phyloP scores from a whole-genome alignment of 176 grass and related monocot species.

The Lolium rigidum region DNA sequence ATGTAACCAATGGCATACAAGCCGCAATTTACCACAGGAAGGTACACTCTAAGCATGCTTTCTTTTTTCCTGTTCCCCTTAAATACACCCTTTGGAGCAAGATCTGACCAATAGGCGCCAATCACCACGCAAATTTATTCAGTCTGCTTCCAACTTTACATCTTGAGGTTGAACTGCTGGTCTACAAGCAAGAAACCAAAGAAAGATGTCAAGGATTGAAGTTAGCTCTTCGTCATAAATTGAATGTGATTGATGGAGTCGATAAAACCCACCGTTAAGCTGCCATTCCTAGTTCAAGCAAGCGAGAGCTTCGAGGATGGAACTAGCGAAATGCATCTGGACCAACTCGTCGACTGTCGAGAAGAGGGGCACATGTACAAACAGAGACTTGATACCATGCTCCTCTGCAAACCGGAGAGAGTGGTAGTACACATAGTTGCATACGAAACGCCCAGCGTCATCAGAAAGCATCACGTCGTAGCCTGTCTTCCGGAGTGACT shows the following conservation, averaged over 20 bases:
- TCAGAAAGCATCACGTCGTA: slow-evolving; percentile 84
- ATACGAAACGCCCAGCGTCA: slow-evolving; percentile 89
- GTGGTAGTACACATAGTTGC: slow-evolving; percentile 96
- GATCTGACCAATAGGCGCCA: slow-evolving; percentile 36
- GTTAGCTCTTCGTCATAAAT: not conserved
- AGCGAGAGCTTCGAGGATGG: slow-evolving; percentile 78
- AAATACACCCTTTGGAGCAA: slow-evolving; percentile 44
- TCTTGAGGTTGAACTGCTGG: slow-evolving; percentile 31
- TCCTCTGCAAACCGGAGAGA: slow-evolving; percentile 89
- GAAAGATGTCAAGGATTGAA: not conserved
- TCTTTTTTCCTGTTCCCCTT: not conserved
- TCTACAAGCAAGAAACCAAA: slow-evolving; percentile 32
- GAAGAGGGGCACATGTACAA: slow-evolving; percentile 97
- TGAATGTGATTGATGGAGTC: not conserved
- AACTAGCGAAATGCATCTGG: slow-evolving; percentile 86
- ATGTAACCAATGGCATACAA: slow-evolving; percentile 41
- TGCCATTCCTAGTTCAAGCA: slow-evolving; percentile 47
- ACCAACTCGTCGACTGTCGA: slow-evolving; percentile 81
- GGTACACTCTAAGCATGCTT: slow-evolving; percentile 26
- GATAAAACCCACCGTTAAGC: slow-evolving; percentile 27
- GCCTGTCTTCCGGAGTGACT: slow-evolving; percentile 70
- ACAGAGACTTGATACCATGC: slow-evolving; percentile 80
- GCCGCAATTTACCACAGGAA: slow-evolving; percentile 33
- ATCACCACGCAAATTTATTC: slow-evolving; percentile 47
- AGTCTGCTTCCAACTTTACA: slow-evolving; percentile 41